A percentile compares a stretch with the other conserved stretches of the same genome.
These are phyloP conservation scores for Dipteronia dyeriana DNA, from an alignment of 345 rosid species.

Conservation along the genomic window DNA sequence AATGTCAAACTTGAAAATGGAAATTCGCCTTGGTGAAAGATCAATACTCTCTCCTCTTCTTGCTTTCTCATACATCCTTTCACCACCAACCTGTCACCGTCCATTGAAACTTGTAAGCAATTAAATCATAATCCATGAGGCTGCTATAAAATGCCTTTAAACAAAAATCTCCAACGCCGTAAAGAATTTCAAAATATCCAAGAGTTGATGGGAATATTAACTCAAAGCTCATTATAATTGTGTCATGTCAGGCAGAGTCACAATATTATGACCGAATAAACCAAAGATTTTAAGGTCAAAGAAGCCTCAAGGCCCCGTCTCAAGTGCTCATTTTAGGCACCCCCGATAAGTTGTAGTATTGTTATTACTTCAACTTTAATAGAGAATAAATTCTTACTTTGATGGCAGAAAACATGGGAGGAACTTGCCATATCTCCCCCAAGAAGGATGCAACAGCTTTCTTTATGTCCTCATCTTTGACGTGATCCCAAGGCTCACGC, in stretches of 20 bases:
- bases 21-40: slow-evolving; percentile 86
- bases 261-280: neutral
- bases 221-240: neutral
- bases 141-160: neutral
- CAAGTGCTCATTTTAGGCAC: neutral
- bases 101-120: neutral
- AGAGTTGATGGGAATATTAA: neutral
- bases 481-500: slow-evolving; percentile 97
- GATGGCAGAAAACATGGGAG: slow-evolving; percentile 99
- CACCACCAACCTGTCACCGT: slow-evolving; percentile 76
- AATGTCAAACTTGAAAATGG: slow-evolving; percentile 76
- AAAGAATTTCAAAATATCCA: slow-evolving; percentile 2
- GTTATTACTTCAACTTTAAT: neutral
- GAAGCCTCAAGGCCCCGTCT: neutral
- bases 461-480: slow-evolving; percentile 77
- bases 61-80: slow-evolving; percentile 95
- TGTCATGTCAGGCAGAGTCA: neutral
- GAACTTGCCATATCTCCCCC: slow-evolving; percentile 99
- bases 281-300: neutral
- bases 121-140: neutral
- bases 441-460: slow-evolving; percentile 72
- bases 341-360: neutral
- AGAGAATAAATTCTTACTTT: slow-evolving; percentile 56
- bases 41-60: slow-evolving; percentile 92
- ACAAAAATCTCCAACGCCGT: neutral